Base-by-base conservation (phyloP, 805 yeast genomes). In the Allodekkera sacchari region DNA sequence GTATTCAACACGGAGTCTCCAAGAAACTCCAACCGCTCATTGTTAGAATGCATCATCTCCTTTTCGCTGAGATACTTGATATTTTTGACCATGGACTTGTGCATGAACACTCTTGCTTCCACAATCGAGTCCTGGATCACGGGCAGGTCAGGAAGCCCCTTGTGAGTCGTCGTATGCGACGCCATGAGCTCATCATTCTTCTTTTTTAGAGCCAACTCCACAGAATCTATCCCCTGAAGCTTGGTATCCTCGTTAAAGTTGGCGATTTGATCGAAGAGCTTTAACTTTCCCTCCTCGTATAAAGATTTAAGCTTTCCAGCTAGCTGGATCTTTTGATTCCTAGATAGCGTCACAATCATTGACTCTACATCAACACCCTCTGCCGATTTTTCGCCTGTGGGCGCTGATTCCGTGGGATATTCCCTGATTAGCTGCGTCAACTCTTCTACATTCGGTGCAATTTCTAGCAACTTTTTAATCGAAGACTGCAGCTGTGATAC, bases 1-100 rank as follows among this genome's bases (percentile, higher is more conserved):
- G 69, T 70, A 48, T 83, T 82, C 37, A 89, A 59, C 14, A 85
- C 71, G 1, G 96, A 77, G 58, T 89, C 97, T 11, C 97, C 97
- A 27, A 84, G 60, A 49, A 85, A 89, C 59, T 89, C 97, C 15
- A 87, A 61, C 30, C 96, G 66, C 62, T 88, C 96, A 52, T 89
- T 83, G 45, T 84, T 88, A 2, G 77, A 61, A 31, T 66, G 60
- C 17, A 80, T 60, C 32, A 70, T 61, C 41, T 80, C 89, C 4
- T 59, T 53, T 30, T 67, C 71, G n/a, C 72, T 60, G 29, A 78
- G 53, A 41, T 71, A 73, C 5, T 71, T 52, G 38, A 71, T 70
- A 41, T 71, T 72, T 38, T 77, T 74, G 11, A 78, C 68, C 3
- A 72, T 61, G 0, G 96, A 87, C 43, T 77, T 77, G 53, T 89